Evolutionary conservation across 1,284 basidiomycete species (phyloP).

Genomic region (Ceratobasidium papillatum): DNA sequence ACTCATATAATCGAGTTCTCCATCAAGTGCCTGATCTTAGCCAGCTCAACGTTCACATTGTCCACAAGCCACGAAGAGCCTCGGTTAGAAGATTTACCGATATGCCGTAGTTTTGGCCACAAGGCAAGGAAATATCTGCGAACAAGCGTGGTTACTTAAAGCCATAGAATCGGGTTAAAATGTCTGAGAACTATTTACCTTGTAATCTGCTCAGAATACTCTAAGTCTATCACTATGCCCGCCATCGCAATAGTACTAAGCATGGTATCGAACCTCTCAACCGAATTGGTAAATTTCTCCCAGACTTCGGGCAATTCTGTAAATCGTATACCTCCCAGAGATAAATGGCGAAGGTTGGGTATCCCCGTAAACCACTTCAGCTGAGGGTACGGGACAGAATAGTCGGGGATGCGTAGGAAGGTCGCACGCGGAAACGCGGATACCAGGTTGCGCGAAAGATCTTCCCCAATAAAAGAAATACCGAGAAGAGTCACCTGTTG

Average conservation of each 20-base stretch:
- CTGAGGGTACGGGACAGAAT: not conserved
- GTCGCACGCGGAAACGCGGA: not conserved
- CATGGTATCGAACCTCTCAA: not conserved
- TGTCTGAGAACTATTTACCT: not conserved
- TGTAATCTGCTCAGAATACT: not conserved
- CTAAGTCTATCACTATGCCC: not conserved
- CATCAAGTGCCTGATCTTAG: constrained; percentile 28
- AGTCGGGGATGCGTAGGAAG: not conserved
- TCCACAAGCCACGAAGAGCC: no score
- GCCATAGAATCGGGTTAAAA: no score
- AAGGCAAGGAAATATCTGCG: not conserved
- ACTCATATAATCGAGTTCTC: no score
- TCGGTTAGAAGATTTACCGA: not conserved
- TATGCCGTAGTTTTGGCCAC: not conserved
- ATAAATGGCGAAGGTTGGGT: not conserved
- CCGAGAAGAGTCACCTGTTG: not conserved
- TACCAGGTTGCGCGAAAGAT: not conserved
- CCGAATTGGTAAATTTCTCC: not conserved
- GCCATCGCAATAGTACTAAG: not conserved
- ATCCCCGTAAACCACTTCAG: not conserved
- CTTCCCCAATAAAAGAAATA: not conserved
- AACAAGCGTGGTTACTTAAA: not conserved
- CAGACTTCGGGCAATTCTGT: not conserved
- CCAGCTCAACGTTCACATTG: not conserved
- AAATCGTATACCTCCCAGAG: not conserved